phyloP scores from a whole-genome alignment of 2,329 filamentous ascomycete species.

The Aaosphaeria arxii region DNA sequence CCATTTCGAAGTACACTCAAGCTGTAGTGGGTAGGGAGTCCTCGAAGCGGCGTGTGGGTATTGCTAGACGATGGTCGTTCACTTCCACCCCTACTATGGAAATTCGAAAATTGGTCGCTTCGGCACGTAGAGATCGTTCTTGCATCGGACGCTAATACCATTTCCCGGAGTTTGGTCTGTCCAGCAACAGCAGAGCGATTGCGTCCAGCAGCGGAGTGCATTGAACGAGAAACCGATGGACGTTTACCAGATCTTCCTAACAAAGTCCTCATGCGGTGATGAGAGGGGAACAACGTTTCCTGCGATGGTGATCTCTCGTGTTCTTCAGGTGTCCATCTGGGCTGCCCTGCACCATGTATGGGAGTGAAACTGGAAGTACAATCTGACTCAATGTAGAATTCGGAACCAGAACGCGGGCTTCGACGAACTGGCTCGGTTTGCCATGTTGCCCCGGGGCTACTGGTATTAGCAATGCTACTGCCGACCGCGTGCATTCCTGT shows the following conservation, averaged over 20 bases:
- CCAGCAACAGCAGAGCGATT: conserved; percentile 30
- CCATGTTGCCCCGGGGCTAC: conserved; percentile 25
- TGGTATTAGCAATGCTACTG: conserved; percentile 38
- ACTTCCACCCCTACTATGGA: conserved; percentile 12
- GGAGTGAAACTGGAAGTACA: conserved; percentile 19
- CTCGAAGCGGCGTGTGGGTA: conserved; percentile 24
- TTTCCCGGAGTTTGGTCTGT: conserved; percentile 32
- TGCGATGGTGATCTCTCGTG: conserved; percentile 21
- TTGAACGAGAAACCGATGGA: too few species aligned
- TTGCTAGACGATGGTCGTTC: conserved; percentile 29
- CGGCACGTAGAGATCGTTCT: conserved; percentile 17
- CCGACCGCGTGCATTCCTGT: conserved; percentile 35
- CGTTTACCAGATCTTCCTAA: too few species aligned
- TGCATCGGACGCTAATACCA: conserved; percentile 27
- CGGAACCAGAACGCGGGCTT: conserved; percentile 1
- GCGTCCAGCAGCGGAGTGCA: too few species aligned
- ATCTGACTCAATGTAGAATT: conserved; percentile 21
- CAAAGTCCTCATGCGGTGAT: not conserved
- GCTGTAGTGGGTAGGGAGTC: conserved; percentile 10
- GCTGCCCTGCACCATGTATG: conserved; percentile 7
- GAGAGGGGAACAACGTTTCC: conserved; percentile 15
- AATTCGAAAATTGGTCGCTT: conserved; percentile 17
- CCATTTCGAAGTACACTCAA: not conserved
- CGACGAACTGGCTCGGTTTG: conserved; percentile 12
- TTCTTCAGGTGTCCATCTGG: conserved; percentile 1